Evolutionary conservation across 148 eudicot genomes (phyloP).

Genomic region (Linanthus parryae): DNA sequence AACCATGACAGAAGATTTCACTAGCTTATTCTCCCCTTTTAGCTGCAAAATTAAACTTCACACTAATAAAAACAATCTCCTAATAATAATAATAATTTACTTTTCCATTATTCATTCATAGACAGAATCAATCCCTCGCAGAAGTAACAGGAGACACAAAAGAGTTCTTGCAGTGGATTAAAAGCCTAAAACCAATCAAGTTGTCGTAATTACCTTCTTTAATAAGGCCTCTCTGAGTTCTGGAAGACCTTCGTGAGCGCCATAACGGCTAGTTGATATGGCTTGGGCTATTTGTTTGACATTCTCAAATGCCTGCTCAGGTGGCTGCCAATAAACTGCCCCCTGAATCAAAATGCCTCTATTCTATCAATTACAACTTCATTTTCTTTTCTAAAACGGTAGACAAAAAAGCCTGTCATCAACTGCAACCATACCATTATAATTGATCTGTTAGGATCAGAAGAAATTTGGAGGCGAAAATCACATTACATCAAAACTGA

Average conservation of each 20-base stretch:
- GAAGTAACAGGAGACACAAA: background rate
- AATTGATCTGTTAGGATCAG: background rate
- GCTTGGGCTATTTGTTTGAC: slow-evolving; percentile 17
- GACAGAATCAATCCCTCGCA: background rate
- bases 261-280: slow-evolving; percentile 24
- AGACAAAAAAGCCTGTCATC: background rate
- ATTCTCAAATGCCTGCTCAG: slow-evolving; percentile 24
- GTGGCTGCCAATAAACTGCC: slow-evolving; percentile 33
- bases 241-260: slow-evolving; percentile 33
- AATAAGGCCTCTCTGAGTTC: slow-evolving; percentile 23
- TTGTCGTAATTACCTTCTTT: slow-evolving; percentile 13
- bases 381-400: background rate
- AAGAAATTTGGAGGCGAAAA: too few species aligned
- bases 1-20: slow-evolving; percentile 23
- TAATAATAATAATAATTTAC: background rate
- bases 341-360: slow-evolving; percentile 16
- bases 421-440: background rate
- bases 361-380: background rate
- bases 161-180: background rate
- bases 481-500: too few species aligned
- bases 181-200: background rate
- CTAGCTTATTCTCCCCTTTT: slow-evolving; percentile 21
- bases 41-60: slow-evolving; percentile 17
- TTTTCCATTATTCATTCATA: background rate
- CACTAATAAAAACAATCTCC: background rate